These are phyloP conservation scores for Trichocladium antarcticum DNA, from an alignment of 495 filamentous ascomycete species.

Conservation along the genomic window DNA sequence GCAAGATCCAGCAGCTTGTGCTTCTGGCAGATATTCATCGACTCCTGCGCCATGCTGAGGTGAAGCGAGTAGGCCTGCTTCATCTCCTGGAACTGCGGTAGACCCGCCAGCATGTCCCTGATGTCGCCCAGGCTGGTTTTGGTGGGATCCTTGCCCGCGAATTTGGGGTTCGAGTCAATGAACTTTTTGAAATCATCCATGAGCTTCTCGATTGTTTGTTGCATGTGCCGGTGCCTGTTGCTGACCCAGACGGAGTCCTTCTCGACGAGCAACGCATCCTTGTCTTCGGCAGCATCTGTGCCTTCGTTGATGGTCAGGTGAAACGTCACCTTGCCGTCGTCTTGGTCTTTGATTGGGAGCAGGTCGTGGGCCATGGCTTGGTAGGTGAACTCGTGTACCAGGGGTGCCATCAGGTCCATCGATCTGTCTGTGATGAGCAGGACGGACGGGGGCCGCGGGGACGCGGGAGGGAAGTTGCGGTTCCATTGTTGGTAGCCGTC, in stretches of 20 bases:
- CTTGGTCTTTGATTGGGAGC: constrained; percentile 63
- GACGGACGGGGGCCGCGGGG: constrained; percentile 69
- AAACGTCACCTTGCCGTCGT: constrained; percentile 72
- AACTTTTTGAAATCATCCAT: constrained; percentile 89
- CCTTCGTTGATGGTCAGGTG: constrained; percentile 67
- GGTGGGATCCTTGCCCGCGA: constrained; percentile 57
- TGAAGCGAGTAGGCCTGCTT: constrained; percentile 94
- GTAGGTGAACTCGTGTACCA: constrained; percentile 95
- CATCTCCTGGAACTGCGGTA: constrained; percentile 88
- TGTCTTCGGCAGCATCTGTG: constrained; percentile 52
- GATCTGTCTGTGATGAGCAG: constrained; percentile 82
- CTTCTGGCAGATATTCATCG: constrained; percentile 81
- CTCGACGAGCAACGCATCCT: constrained; percentile 82
- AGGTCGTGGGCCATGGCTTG: constrained; percentile 96
- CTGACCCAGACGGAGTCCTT: constrained; percentile 88
- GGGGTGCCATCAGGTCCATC: constrained; percentile 77
- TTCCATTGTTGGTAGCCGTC: constrained; percentile 76
- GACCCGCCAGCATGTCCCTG: constrained; percentile 89
- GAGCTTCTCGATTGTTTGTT: constrained; percentile 87
- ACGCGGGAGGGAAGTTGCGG: constrained; percentile 68
- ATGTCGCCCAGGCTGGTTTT: constrained; percentile 78
- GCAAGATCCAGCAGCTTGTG: constrained; percentile 80
- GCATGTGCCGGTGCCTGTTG: constrained; percentile 93
- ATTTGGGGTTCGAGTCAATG: constrained; percentile 85
- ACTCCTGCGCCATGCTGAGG: constrained; percentile 94